Base-by-base conservation (phyloP, 2,329 filamentous ascomycete species). In the Mycocentrospora acerina region DNA sequence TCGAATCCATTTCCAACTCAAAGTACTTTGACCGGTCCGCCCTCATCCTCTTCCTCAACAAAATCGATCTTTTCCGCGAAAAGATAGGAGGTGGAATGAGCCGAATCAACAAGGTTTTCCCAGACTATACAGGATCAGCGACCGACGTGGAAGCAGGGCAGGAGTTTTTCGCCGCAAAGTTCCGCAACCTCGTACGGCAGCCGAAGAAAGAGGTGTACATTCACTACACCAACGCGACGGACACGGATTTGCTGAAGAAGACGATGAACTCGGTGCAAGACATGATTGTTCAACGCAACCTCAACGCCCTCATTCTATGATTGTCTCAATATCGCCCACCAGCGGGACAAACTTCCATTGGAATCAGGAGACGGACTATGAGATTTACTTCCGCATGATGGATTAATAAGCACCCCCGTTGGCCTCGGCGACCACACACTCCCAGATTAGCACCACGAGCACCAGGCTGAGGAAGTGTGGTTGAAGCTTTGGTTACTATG, bases 241-340 rank as follows among this genome's bases (percentile, higher is more conserved):
- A 76, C 47, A 76, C 73, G 32, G 64, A 75, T 55, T 56, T 76
- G 41, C 59, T 98, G 37, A 74, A 75, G 55, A 76, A 74, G 61
- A 76, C 73, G 18, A 76, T 76, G 73, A 68, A 67, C 36, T 75
- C 71, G 24, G 72, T 76, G 33, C 73, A 76, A 52, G 73, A 76
- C 50, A 76, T 76, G 73, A 76, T 76, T 50, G 73, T 76, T 35
- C 73, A 76, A 55, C 70, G 73, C 41, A 76, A 76, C 50, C 63
- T 76, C 51, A 73, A 75, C 48, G 69, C 69, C 29, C 59, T 76
- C 46, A 76, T 76, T 41, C 55, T 69, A 37, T 70, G 53, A 67
- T 41, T 42, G 35, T 6, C 19, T 22, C 19, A 22, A 22, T 9
- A 9, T 22, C 19, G 9, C 19, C 19, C 5, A n/a, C n/a, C n/a